phyloP scores from a whole-genome alignment of 163 green algal species.

The Picocystis sp. region DNA sequence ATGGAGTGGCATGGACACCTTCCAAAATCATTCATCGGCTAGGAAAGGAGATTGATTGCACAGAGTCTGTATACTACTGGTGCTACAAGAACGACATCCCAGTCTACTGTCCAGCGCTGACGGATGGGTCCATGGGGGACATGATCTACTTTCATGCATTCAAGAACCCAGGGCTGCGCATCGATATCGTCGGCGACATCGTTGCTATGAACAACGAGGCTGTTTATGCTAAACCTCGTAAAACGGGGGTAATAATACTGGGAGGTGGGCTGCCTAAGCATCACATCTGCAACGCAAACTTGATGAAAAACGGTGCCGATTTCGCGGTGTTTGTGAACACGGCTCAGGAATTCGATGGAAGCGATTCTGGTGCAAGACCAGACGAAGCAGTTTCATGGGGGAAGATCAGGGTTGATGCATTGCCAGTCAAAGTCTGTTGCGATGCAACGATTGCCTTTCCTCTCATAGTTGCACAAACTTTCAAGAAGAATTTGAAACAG shows the following conservation, averaged over 20 bases:
- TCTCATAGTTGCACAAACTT: conserved; percentile 90
- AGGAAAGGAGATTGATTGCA: conserved; percentile 66
- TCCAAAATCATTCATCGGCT: conserved; percentile 45
- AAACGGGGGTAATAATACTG: conserved; percentile 34
- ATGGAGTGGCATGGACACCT: conserved; percentile 72
- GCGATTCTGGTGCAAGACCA: conserved; percentile 47
- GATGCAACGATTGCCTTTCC: conserved; percentile 91
- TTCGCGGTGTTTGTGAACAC: conserved; percentile 93
- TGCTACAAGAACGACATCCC: conserved; percentile 67
- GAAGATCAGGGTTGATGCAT: conserved; percentile 81
- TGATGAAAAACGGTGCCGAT: conserved; percentile 96
- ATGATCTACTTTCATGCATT: conserved; percentile 98
- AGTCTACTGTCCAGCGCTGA: conserved; percentile 90
- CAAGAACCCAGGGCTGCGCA: conserved; percentile 58
- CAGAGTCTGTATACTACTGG: conserved; percentile 69
- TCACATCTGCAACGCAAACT: conserved; percentile 87
- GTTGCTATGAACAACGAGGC: too few species aligned
- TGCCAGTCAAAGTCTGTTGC: conserved; percentile 73
- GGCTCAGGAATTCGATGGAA: conserved; percentile 34
- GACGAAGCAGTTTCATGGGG: conserved; percentile 95
- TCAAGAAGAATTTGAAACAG: conserved; percentile 47
- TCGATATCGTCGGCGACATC: conserved; percentile 84
- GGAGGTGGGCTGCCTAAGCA: conserved; percentile 45
- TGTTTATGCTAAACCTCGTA: conserved; percentile 16
- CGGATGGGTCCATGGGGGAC: conserved; percentile 92